Conservation (phyloP, 1,284 basidiomycete genomes). For the Vanrija sp. region DNA sequence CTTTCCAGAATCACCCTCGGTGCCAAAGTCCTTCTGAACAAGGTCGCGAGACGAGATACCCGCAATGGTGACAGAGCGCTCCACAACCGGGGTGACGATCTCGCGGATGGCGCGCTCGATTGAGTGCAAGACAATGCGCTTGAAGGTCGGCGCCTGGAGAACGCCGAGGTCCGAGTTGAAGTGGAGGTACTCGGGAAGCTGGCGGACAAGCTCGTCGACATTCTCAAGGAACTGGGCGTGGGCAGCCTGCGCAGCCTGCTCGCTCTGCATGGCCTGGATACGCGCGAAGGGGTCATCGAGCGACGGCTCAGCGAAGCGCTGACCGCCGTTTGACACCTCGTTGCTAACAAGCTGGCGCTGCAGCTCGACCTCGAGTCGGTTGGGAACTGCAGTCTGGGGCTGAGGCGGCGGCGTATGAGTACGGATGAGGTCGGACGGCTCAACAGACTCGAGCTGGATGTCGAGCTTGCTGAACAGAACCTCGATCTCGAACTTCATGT, state of each 20-base stretch:
- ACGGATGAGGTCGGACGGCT: slow-evolving; percentile 73
- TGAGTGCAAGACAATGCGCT: slow-evolving; percentile 85
- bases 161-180: slow-evolving; percentile 62
- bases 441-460: slow-evolving; percentile 80
- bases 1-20: slow-evolving; percentile 86
- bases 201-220: slow-evolving; percentile 58
- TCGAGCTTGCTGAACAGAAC: slow-evolving; percentile 89
- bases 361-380: slow-evolving; percentile 41
- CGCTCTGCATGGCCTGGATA: slow-evolving; percentile 44
- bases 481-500: slow-evolving; percentile 98
- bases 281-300: slow-evolving; percentile 36
- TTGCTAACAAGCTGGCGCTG: slow-evolving; percentile 36
- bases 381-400: slow-evolving; percentile 35
- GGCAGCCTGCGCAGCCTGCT: slow-evolving; percentile 45
- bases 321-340: slow-evolving; percentile 16
- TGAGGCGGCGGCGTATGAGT: slow-evolving; percentile 43
- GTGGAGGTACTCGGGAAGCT: slow-evolving; percentile 72
- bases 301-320: slow-evolving; percentile 33
- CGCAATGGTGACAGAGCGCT: slow-evolving; percentile 98
- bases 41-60: slow-evolving; percentile 96
- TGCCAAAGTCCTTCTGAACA: slow-evolving; percentile 94
- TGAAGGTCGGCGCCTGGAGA: slow-evolving; percentile 73
- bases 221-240: slow-evolving; percentile 47
- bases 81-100: slow-evolving; percentile 96
- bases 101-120: slow-evolving; percentile 94